Evolutionary conservation across 495 filamentous ascomycete species (phyloP).

Genomic region (Trichoderma gamsii): DNA sequence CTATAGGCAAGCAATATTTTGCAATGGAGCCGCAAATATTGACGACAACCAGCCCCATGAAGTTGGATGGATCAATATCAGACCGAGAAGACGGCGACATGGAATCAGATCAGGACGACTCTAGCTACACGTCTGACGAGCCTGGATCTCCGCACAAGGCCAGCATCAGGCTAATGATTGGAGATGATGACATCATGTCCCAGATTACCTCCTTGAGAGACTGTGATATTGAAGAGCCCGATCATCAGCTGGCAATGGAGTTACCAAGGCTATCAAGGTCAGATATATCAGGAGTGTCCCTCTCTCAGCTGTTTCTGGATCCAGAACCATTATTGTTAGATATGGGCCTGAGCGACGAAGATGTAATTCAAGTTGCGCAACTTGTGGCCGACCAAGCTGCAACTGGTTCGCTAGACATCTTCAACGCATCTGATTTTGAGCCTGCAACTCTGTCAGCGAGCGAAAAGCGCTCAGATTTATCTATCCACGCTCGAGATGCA

Average conservation of each 20-base stretch:
- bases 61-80: conserved; percentile 33
- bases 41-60: conserved; percentile 21
- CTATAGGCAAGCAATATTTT: neutral
- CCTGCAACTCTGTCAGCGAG: conserved; percentile 18
- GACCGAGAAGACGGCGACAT: conserved; percentile 43
- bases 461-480: conserved; percentile 30
- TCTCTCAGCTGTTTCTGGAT: conserved; percentile 45
- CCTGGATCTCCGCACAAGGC: conserved; percentile 40
- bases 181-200: conserved; percentile 42
- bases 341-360: conserved; percentile 39
- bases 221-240: conserved; percentile 32
- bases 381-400: conserved; percentile 57
- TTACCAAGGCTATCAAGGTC: conserved; percentile 34
- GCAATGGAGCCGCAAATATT: neutral
- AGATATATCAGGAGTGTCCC: conserved; percentile 37
- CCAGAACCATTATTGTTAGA: conserved; percentile 40
- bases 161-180: conserved; percentile 29
- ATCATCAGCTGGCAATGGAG: conserved; percentile 34
- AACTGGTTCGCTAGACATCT: conserved; percentile 33
- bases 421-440: conserved; percentile 15
- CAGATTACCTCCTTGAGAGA: conserved; percentile 46
- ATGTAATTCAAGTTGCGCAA: conserved; percentile 53
- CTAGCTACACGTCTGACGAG: conserved; percentile 40
- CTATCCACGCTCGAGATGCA: conserved; percentile 34
- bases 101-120: conserved; percentile 45